Percentiles rank a stretch among this genome's conserved stretches.
phyloP scores from a whole-genome alignment of 2,329 filamentous ascomycete species.

The Xylariales sp. region DNA sequence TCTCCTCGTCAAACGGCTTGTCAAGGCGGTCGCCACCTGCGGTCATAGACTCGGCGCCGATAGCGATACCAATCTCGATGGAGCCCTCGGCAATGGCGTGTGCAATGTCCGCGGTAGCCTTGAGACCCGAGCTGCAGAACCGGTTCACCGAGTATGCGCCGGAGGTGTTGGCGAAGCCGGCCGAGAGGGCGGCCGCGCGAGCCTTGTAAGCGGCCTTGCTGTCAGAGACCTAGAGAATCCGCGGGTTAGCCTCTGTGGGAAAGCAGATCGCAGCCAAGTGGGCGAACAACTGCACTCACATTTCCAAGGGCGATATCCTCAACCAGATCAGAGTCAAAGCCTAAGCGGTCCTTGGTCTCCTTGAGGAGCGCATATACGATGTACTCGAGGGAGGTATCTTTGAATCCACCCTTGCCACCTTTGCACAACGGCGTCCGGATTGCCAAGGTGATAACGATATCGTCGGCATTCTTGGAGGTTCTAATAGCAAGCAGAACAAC shows the following conservation, averaged over 20 bases:
- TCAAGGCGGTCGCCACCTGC: slow-evolving; percentile 65
- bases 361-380: slow-evolving; percentile 80
- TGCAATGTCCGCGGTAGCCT: slow-evolving; percentile 92
- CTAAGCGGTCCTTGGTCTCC: slow-evolving; percentile 66
- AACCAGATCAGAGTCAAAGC: slow-evolving; percentile 73
- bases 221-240: slow-evolving; percentile 63
- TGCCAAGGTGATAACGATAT: slow-evolving; percentile 93
- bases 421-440: slow-evolving; percentile 86
- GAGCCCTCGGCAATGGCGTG: slow-evolving; percentile 75
- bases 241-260: background rate
- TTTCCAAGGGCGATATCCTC: slow-evolving; percentile 94
- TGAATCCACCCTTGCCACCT: slow-evolving; percentile 87
- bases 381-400: slow-evolving; percentile 87
- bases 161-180: slow-evolving; percentile 89
- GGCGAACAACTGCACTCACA: no score
- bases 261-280: no score
- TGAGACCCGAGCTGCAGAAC: slow-evolving; percentile 95
- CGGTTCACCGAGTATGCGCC: slow-evolving; percentile 81
- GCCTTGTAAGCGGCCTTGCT: slow-evolving; percentile 84
- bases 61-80: slow-evolving; percentile 83
- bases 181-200: slow-evolving; percentile 82
- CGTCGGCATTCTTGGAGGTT: slow-evolving; percentile 88
- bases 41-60: slow-evolving; percentile 89
- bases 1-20: slow-evolving; percentile 71
- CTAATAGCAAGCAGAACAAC: no score